Base-by-base conservation (phyloP, 179 eudicot species). In the Drosera spatulata region DNA sequence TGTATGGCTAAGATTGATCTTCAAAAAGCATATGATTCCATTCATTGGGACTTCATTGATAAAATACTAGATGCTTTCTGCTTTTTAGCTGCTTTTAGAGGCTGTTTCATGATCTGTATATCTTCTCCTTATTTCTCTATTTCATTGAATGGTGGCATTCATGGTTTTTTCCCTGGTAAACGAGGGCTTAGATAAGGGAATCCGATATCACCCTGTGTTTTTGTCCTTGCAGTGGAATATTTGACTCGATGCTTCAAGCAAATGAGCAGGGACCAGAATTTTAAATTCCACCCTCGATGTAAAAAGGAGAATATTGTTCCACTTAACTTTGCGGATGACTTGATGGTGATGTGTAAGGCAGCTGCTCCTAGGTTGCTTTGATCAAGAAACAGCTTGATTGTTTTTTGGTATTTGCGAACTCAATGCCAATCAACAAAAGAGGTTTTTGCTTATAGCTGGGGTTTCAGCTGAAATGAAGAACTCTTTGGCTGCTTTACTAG, bases 1-100 rank as follows among this genome's bases (percentile, higher is more conserved):
- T 8, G 47, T 49, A 38, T 38, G 10, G 4, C 46, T 3, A 61
- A 61, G 37, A 1, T 49, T 3, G 64, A 61, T 39, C 37, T 49
- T 40, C 38, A 3, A 7, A 61, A 61, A 50, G 55, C 64, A n/a
- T 61, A 49, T 50, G 64, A 61, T 13, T 5, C 43, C 1, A 13
- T 61, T 2, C 3, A 38, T 2, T 61, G 64, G 64, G 6, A 11
- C 5, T 49, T 61, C 5, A 1, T 59, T 2, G 9, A 59, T 4
- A 1, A 45, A 3, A 1, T 59, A 2, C 10, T 46, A 7, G 3
- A 3, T 3, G 51, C 51, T 7, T 7, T 48, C 3, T 5, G 51
- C n/a, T 48, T 48, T 48, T 12, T 12, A 3, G 12, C 9, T 3
- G 10, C 3, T 2, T 48, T 48, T 7, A 12, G 5, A 2, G 10